A percentile compares a stretch with the other conserved stretches of the same genome.
Evolutionary conservation across 2,329 filamentous ascomycete species (phyloP).

Genomic region (Xylaria sp.): DNA sequence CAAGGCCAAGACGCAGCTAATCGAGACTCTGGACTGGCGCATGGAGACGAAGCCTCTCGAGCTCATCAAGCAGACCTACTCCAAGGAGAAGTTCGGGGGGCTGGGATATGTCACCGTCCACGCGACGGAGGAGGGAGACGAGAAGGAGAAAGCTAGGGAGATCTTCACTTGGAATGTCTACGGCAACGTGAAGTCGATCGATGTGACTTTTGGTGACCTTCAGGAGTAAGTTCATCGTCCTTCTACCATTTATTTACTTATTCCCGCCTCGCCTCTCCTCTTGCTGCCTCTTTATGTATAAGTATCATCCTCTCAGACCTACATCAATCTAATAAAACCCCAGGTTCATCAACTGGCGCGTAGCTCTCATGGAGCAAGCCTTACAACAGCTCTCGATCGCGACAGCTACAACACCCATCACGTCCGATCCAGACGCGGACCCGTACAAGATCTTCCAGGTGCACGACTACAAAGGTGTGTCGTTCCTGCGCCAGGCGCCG

Average conservation of each 20-base stretch:
- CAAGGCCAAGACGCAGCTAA: slow-evolving; percentile 81
- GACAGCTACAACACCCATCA: slow-evolving; percentile 75
- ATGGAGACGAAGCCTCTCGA: slow-evolving; percentile 77
- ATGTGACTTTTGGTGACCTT: slow-evolving; percentile 82
- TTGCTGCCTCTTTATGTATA: background rate
- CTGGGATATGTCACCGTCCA: slow-evolving; percentile 86
- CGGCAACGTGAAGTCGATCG: slow-evolving; percentile 82
- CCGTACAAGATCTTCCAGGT: slow-evolving; percentile 92
- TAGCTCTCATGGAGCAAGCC: slow-evolving; percentile 89
- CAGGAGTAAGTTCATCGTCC: slow-evolving; percentile 70
- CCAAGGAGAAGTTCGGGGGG: slow-evolving; percentile 75
- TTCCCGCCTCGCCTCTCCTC: background rate
- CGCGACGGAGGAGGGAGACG: slow-evolving; percentile 53
- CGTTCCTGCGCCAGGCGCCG: slow-evolving; percentile 84
- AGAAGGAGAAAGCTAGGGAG: slow-evolving; percentile 58
- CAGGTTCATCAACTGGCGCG: slow-evolving; percentile 90
- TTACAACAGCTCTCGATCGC: slow-evolving; percentile 77
- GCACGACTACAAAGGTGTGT: slow-evolving; percentile 90
- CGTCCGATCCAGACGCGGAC: slow-evolving; percentile 77
- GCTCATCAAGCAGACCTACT: slow-evolving; percentile 72
- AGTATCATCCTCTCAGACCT: background rate
- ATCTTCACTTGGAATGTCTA: slow-evolving; percentile 95
- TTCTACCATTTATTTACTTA: background rate
- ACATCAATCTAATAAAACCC: no score
- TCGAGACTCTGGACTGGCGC: slow-evolving; percentile 83